Conservation (phyloP, 176 grass and related monocot genomes). For the Oropetium thomaeum region DNA sequence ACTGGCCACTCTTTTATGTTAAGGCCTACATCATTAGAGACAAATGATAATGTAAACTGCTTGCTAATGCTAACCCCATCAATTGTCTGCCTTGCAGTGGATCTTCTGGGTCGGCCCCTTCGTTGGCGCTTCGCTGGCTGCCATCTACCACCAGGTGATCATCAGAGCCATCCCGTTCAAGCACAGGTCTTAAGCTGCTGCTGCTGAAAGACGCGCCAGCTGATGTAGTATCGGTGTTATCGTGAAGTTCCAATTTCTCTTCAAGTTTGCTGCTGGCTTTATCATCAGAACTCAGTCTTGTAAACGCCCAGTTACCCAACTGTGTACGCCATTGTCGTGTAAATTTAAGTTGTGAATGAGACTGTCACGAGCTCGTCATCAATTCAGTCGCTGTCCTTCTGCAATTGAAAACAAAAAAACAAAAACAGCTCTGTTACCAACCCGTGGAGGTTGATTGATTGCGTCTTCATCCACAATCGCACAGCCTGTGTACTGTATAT, state of each 20-base stretch:
- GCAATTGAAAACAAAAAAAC: neutral
- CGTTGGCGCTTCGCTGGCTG: conserved; percentile 65
- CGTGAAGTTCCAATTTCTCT: conserved; percentile 28
- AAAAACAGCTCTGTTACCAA: neutral
- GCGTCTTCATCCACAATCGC: neutral
- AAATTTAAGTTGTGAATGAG: conserved; percentile 9
- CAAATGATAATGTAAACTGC: neutral
- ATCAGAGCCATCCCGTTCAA: conserved; percentile 95
- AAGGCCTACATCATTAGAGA: conserved; percentile 8
- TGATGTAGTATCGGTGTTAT: neutral
- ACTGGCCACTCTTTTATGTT: neutral
- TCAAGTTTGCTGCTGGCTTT: conserved; percentile 31
- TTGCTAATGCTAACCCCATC: neutral
- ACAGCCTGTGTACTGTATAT: neutral
- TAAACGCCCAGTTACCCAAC: conserved; percentile 35
- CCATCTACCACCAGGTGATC: conserved; percentile 84
- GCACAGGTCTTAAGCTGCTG: conserved; percentile 50
- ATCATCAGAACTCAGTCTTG: conserved; percentile 32
- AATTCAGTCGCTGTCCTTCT: neutral
- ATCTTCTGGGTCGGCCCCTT: conserved; percentile 96
- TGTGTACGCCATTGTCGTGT: conserved; percentile 20
- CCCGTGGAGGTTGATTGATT: neutral
- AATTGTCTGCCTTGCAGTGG: conserved; percentile 38
- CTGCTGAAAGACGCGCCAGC: neutral
- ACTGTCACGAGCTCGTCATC: neutral